Evolutionary conservation across 2,329 filamentous ascomycete species (phyloP).

Genomic region (Aspergillus awamori): DNA sequence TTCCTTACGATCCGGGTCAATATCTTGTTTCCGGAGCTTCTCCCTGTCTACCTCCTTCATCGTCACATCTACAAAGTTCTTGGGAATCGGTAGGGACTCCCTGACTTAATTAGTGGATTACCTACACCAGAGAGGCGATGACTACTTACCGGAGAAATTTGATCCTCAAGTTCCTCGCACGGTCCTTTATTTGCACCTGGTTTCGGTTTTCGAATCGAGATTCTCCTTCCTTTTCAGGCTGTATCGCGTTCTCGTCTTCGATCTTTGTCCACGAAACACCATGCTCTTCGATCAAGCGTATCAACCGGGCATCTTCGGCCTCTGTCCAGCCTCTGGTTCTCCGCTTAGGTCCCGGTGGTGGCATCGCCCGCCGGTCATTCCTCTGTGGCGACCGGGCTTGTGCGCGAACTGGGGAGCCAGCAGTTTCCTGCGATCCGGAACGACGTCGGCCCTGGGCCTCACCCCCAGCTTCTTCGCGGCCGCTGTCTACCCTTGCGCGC

Average conservation of each 20-base stretch:
- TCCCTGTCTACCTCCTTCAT: constrained; percentile 34
- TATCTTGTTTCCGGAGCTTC: constrained; percentile 15
- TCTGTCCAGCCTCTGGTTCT: constrained; percentile 37
- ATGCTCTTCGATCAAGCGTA: constrained; percentile 51
- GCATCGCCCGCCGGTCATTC: not conserved
- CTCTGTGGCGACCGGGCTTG: not conserved
- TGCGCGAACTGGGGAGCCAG: not conserved
- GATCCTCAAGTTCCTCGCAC: constrained; percentile 58
- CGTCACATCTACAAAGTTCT: constrained; percentile 48
- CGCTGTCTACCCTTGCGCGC: constrained; percentile 6
- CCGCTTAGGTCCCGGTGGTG: not conserved
- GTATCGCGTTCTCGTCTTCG: constrained; percentile 32
- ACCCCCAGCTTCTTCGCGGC: not conserved
- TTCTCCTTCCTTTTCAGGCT: constrained; percentile 33
- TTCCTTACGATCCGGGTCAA: constrained; percentile 5
- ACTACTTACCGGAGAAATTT: constrained; percentile 11
- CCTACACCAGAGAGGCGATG: not conserved
- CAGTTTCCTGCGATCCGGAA: not conserved
- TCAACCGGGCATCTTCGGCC: constrained; percentile 48
- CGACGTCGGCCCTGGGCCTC: constrained; percentile 7
- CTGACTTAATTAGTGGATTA: constrained; percentile 24
- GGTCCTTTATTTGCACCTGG: constrained; percentile 60
- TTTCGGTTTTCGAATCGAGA: constrained; percentile 42
- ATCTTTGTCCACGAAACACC: constrained; percentile 55
- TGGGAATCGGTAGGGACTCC: constrained; percentile 37